Base-by-base conservation (phyloP, 2,329 filamentous ascomycete species). In the Xylariaceae sp. region DNA sequence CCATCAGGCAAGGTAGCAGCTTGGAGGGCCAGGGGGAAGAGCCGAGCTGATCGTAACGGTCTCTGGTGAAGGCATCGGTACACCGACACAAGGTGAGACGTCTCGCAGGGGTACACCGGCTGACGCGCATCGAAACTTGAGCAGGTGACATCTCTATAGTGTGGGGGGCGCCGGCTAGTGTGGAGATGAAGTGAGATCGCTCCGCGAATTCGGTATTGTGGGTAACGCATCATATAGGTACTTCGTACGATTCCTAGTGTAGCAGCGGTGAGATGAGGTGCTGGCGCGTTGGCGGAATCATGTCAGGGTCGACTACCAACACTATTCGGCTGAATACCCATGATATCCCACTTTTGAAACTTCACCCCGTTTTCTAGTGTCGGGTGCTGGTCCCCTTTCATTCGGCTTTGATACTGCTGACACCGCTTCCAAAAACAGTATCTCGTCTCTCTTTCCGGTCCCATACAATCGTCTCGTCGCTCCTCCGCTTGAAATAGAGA, bases 401-500 rank as follows among this genome's bases (percentile, higher is more conserved):
- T 42, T 19, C 32, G 12, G 12, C 16, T 21, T 49, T 44, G 22
- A 53, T 37, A 29, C 60, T 62, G 21, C 57, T 59, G 30, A 74
- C 62, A n/a, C 77, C 78, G 63, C 76, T 83, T 21, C 80, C 78
- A 71, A 83, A 85, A 37, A 85, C 63, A 37, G 73, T 67, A 63
- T 84, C 81, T 46, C 72, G 72, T 60, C 80, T 76, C 56, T 71
- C 73, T 60, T 72, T 73, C 56, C 78, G 70, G 61, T 85, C 80
- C 82, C 83, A 85, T 3, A 84, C 71, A n/a, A 78, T 66, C 4
- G 64, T 65, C 0, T 73, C 73, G 55, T 81, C 79, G 53, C 74
- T 77, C 64, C 68, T 75, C 10, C 76, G 72, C 66, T 76, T 81
- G 63, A 86, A 85, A 65, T 83, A 85, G 52, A 83, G 64, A 57